These are phyloP conservation scores for Aphanocladium album DNA, from an alignment of 2,329 filamentous ascomycete species.

Conservation along the genomic window DNA sequence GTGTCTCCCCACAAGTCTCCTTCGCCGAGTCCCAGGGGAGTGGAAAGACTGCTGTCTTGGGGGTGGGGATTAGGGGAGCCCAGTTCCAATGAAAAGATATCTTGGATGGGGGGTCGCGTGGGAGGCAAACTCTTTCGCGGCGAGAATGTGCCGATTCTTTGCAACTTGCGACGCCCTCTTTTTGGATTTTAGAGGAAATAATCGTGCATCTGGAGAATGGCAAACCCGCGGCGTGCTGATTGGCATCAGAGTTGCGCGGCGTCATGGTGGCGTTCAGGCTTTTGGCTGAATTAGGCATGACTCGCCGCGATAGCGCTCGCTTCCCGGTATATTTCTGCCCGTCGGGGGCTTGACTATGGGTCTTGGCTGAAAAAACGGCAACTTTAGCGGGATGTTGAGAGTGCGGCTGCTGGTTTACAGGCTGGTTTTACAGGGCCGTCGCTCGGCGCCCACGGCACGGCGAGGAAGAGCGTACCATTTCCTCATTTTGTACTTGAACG, in stretches of 20 bases:
- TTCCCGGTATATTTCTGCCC: neutral
- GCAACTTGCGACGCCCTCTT: neutral
- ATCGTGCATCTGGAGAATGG: neutral
- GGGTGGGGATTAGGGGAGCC: neutral
- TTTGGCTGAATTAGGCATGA: slow-evolving; percentile 8
- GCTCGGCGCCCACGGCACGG: neutral
- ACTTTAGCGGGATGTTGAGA: neutral
- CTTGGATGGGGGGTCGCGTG: neutral
- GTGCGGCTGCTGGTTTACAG: neutral
- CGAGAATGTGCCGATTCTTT: neutral
- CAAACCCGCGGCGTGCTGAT: neutral
- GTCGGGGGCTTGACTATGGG: slow-evolving; percentile 1
- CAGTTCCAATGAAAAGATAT: neutral
- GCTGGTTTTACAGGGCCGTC: no score
- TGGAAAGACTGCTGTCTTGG: neutral
- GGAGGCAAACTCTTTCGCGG: neutral
- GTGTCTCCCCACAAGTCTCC: slow-evolving; percentile 2
- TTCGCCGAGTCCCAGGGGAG: neutral
- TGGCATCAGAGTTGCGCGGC: neutral
- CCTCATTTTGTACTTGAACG: neutral
- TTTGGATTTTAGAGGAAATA: neutral
- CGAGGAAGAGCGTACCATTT: neutral
- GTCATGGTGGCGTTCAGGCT: neutral
- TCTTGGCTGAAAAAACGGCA: slow-evolving; percentile 1
- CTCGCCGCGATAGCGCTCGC: slow-evolving; percentile 5